Percentiles rank a stretch among this genome's conserved stretches.
Conservation (phyloP, 768 basidiomycete genomes). For the Pholiota conissans region DNA sequence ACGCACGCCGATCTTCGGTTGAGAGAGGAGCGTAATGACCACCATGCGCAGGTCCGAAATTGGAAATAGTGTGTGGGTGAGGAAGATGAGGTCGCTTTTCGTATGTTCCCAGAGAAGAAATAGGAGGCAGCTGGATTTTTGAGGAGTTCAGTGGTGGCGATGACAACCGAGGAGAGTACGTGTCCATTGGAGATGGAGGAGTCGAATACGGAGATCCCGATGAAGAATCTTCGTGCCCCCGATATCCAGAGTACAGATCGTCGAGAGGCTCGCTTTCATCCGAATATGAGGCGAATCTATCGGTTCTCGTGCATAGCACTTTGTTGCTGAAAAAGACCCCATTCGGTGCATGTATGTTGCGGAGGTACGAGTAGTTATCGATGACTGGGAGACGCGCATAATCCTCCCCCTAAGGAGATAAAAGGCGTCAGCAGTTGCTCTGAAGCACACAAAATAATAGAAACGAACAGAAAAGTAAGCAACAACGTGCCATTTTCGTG, state of each 20-base stretch:
- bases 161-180: slow-evolving; percentile 1
- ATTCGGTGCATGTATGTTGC: slow-evolving; percentile 62
- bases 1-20: slow-evolving; percentile 57
- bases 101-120: slow-evolving; percentile 21
- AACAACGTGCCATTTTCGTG: slow-evolving; percentile 81
- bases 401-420: slow-evolving; percentile 55
- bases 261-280: slow-evolving; percentile 45
- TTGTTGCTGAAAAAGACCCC: slow-evolving; percentile 77
- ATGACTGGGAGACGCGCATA: slow-evolving; percentile 70
- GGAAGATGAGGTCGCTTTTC: slow-evolving; percentile 23
- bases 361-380: slow-evolving; percentile 74
- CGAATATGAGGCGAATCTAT: slow-evolving; percentile 44
- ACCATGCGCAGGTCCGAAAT: slow-evolving; percentile 16
- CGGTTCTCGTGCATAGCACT: slow-evolving; percentile 38
- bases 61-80: slow-evolving; percentile 19
- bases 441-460: background rate
- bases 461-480: slow-evolving; percentile 71
- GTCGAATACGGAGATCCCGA: slow-evolving; percentile 13
- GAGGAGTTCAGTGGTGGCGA: slow-evolving; percentile 5
- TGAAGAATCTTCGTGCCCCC: slow-evolving; percentile 17
- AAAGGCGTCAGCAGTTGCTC: slow-evolving; percentile 3
- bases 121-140: slow-evolving; percentile 26
- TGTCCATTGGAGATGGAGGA: slow-evolving; percentile 12
- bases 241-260: slow-evolving; percentile 20
- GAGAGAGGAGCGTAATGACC: slow-evolving; percentile 42